Evolutionary conservation across 192 early-diverging fungal species (phyloP), one percentile per base, ranked within the genome.

Genomic region (Podila verticillata): DNA sequence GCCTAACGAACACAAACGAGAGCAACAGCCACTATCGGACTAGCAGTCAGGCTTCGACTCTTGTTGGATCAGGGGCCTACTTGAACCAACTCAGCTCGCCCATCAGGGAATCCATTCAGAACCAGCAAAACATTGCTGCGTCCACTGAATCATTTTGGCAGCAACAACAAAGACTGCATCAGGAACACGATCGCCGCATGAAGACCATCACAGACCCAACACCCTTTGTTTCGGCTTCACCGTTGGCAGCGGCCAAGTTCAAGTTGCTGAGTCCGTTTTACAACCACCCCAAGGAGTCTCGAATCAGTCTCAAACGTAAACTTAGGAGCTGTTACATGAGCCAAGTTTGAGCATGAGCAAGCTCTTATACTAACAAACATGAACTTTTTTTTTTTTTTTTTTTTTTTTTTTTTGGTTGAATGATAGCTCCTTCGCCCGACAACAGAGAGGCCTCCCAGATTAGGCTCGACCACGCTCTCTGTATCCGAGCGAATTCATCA

Each of bases 21-120:
- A 61, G 47, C 36, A 59, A 59, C 36, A 22, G 30, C 30, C 67
- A 32, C 15, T 48, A 26, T 17, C 29, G 67, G 29, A 69, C n/a
- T 17, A 31, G 28, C 20, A 56, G 67, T 68, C 68, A 61, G 29
- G 48, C 36, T 1, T 51, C 26, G 20, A 24, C 63, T 2, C 35
- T 60, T 44, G 34, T 48, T 19, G 63, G 48, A n/a, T 73, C 71
- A 26, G 51, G 51, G 22, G 5, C 24, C 1, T 64, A 6, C 22
- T 63, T 22, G 24, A 65, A 19, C 28, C 48, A 24, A 30, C 29
- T 28, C 48, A 65, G 29, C 63, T 29, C 15, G 28, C 22, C 63
- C 31, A 26, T 31, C 19, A 29, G 28, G 39, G 35, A 5, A 30
- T 44, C 26, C 44, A 44, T 44, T 47, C 63, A 20, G 29, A 12